Evolutionary conservation across 306 rosid species (phyloP).

Genomic region (Quercus engelmannii): DNA sequence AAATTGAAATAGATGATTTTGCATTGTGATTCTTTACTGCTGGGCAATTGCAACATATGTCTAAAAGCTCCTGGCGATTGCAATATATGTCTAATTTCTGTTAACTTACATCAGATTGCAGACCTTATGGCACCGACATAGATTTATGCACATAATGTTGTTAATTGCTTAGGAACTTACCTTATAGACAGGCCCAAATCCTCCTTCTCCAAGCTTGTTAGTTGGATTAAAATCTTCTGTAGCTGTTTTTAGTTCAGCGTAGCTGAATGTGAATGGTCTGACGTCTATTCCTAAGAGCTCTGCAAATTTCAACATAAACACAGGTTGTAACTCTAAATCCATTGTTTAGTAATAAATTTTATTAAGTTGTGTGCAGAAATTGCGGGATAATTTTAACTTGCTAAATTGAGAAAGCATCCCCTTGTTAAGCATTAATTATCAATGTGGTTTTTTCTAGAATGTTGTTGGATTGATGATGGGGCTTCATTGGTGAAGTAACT

Average conservation of each 20-base stretch:
- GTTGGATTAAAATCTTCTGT: constrained; percentile 55
- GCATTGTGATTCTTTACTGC: neutral
- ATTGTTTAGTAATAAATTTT: neutral
- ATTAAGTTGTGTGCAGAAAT: neutral
- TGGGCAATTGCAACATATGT: too few relatives aligned
- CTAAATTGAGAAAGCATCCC: neutral
- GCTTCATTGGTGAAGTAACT: too few relatives aligned
- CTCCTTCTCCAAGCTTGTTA: constrained; percentile 84
- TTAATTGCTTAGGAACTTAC: constrained; percentile 22
- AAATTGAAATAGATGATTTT: neutral
- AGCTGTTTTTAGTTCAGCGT: constrained; percentile 52
- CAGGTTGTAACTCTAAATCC: neutral
- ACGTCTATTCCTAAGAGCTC: constrained; percentile 61
- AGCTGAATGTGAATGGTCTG: constrained; percentile 63
- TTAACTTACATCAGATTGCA: too few relatives aligned
- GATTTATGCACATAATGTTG: neutral
- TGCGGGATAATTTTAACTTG: neutral
- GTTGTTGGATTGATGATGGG: neutral
- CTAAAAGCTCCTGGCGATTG: too few relatives aligned
- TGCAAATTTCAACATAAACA: constrained; percentile 36
- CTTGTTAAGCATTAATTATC: neutral
- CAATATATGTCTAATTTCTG: too few relatives aligned
- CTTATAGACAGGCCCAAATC: constrained; percentile 83
- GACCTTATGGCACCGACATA: neutral
- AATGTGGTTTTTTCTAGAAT: neutral